Percentiles rank a stretch among this genome's conserved stretches.
phyloP scores from a whole-genome alignment of 163 green algal genomes.

The Prototheca stagnorum region DNA sequence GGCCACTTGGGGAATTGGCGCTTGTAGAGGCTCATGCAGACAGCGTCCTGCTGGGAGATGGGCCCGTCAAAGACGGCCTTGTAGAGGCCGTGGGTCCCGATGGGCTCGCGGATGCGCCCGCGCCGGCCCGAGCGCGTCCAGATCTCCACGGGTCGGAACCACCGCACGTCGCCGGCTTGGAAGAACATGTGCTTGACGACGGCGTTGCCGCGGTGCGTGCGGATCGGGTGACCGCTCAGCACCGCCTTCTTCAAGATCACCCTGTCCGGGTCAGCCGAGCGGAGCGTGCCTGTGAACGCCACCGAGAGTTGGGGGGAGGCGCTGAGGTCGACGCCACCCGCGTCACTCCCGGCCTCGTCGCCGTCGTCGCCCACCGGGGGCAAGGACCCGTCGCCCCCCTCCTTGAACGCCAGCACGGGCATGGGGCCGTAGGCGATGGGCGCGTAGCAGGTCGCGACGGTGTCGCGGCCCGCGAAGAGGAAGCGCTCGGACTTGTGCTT shows the following conservation, averaged over 20 bases:
- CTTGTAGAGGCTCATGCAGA: constrained; percentile 95
- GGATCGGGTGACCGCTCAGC: constrained; percentile 71
- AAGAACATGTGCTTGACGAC: constrained; percentile 94
- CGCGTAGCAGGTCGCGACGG: constrained; percentile 59
- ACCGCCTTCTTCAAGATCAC: constrained; percentile 89
- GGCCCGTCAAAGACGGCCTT: constrained; percentile 87
- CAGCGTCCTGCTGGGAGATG: constrained; percentile 73
- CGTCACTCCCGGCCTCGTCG: no score
- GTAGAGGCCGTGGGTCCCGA: constrained; percentile 89
- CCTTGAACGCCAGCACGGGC: constrained; percentile 80
- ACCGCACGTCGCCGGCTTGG: constrained; percentile 80
- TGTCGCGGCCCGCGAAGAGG: constrained; percentile 41
- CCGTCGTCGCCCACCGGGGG: not conserved
- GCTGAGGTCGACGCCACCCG: no score
- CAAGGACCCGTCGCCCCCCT: not conserved
- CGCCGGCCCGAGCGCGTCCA: constrained; percentile 83
- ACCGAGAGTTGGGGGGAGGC: constrained; percentile 29
- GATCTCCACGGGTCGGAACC: constrained; percentile 74
- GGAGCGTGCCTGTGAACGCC: constrained; percentile 51
- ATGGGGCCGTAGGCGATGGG: constrained; percentile 75
- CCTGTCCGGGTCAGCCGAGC: constrained; percentile 67
- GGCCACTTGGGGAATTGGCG: constrained; percentile 76
- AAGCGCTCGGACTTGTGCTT: constrained; percentile 96
- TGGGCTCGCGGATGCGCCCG: constrained; percentile 76
- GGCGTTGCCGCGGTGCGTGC: constrained; percentile 71